Evolutionary conservation across 2,329 filamentous ascomycete genomes (phyloP), one percentile per base, ranked within the genome.

Genomic region (Tricladium varicosporioides): DNA sequence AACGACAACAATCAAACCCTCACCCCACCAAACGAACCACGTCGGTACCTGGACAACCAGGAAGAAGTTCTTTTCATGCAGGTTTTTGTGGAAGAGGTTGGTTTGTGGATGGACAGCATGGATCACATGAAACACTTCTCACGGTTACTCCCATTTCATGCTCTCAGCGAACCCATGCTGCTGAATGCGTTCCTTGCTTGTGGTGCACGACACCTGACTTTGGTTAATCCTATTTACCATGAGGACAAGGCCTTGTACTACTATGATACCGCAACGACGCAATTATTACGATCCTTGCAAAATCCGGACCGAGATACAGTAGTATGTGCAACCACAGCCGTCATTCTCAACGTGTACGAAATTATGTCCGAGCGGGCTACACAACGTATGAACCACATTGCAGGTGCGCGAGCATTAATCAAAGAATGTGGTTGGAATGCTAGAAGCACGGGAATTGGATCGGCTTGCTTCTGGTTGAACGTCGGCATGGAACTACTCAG

Each of bases 391-490:
- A 92, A 89, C 64, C 92, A 96, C 68, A 92, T 93, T 63, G 87
- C 89, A 0, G 91, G 91, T 5, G 91, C 91, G 9, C 82, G 91
- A 53, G 91, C 91, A 1, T 77, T 96, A 50, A 92, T 97, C 66
- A 90, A 91, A 60, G 91, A 96, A 69, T 96, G 92, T 67, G 85
- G 86, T 4, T 97, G 93, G 93, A 88, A 91, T 66, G 91, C 91
- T 0, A 84, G 80, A 60, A 89, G 89, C 36, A 82, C 80, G 1
- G 92, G 92, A 0, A 84, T 96, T 16, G 92, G 91, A 0, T 84
- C 86, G 0, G 91, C 92, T 1, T 97, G 92, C 71, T 97, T 97
- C 74, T 97, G 93, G 92, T 78, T 97, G 40, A 96, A 95, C 66
- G 86, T 96, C 14, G 88, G 88, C 14, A 88, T 96, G 80, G 93